A percentile compares a stretch with the other conserved stretches of the same genome.
Conservation (phyloP, 2,329 filamentous ascomycete species). For the Botryotinia globosa region DNA sequence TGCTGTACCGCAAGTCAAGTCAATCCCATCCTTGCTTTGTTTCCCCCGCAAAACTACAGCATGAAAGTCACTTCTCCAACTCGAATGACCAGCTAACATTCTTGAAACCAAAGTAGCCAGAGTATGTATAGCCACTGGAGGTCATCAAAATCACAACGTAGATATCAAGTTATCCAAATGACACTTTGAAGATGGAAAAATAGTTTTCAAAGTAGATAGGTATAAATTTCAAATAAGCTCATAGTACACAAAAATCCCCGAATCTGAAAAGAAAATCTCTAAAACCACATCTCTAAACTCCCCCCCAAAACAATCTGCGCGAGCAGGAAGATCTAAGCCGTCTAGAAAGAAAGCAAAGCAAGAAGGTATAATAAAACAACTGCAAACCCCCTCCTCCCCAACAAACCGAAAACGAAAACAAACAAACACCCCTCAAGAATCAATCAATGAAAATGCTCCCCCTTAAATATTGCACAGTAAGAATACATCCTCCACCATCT, state of each 20-base stretch:
- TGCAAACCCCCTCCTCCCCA: neutral
- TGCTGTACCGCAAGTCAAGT: neutral
- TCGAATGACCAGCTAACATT: neutral
- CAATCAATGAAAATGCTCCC: neutral
- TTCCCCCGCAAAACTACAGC: neutral
- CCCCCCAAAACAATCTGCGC: neutral
- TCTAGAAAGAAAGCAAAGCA: neutral
- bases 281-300: neutral
- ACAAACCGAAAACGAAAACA: neutral
- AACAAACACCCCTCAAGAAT: neutral
- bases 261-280: neutral
- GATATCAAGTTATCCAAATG: neutral
- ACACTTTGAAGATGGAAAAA: neutral
- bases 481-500: neutral
- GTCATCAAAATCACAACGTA: neutral
- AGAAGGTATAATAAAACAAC: neutral
- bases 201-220: neutral
- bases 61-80: neutral
- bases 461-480: neutral
- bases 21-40: neutral
- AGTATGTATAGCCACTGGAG: neutral
- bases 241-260: neutral
- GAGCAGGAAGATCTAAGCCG: constrained; percentile 1
- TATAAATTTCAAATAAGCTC: neutral
- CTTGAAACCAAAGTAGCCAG: neutral